A percentile compares a stretch with the other conserved stretches of the same genome.
These are phyloP conservation scores for Nyctanthes arbortristis DNA, from an alignment of 257 asterid genomes.

Conservation along the genomic window DNA sequence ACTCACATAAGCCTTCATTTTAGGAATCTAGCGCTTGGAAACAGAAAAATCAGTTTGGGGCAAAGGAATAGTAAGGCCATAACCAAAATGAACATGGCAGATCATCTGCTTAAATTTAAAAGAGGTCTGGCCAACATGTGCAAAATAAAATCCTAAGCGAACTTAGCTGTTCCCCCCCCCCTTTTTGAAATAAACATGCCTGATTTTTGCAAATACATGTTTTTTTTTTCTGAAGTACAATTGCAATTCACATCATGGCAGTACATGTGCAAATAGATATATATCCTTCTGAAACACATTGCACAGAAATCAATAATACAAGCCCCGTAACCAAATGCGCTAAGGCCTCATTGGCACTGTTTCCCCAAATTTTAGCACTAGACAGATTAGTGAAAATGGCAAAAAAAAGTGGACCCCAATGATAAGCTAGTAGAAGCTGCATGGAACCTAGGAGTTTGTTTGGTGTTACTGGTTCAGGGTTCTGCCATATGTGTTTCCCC, in stretches of 20 bases:
- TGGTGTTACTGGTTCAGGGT: background rate
- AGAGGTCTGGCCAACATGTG: background rate
- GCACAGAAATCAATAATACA: no score
- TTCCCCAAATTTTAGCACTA: background rate
- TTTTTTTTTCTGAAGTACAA: no score
- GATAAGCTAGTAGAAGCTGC: background rate
- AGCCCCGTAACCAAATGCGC: no score
- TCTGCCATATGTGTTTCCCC: background rate
- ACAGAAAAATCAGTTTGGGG: constrained; percentile 62
- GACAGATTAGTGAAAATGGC: background rate
- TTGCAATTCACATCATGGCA: no score
- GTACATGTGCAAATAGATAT: no score
- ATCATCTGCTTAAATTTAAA: background rate
- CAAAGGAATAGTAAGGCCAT: constrained; percentile 21
- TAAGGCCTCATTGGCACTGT: no score
- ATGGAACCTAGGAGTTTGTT: no score
- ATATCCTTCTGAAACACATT: no score
- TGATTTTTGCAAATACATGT: no score
- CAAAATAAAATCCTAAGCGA: background rate
- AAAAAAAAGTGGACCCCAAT: background rate
- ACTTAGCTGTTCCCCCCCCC: no score
- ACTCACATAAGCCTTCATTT: constrained; percentile 98
- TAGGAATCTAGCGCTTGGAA: constrained; percentile 99
- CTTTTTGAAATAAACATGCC: no score
- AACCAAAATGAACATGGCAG: background rate